A percentile compares a stretch with the other conserved stretches of the same genome.
These are phyloP conservation scores for Ashbya aceris DNA, from an alignment of 1,139 yeast species.

Conservation along the genomic window DNA sequence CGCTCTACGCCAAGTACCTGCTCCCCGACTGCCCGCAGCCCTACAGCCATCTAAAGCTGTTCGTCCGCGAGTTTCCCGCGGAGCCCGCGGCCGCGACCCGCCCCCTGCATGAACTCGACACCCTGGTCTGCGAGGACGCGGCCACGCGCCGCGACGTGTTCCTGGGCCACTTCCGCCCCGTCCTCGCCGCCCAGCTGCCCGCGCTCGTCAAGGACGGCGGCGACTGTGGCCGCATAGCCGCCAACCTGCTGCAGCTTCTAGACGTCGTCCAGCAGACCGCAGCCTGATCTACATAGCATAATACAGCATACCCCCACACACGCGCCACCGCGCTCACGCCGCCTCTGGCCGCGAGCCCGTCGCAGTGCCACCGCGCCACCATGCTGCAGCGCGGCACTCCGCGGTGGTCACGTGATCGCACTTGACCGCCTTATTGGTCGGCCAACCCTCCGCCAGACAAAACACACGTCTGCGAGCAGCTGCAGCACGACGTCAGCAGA, in stretches of 20 bases:
- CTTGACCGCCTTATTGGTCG: no score
- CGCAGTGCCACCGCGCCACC: no score
- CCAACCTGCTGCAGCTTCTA: slow-evolving; percentile 1
- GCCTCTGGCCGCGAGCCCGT: no score
- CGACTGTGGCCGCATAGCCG: slow-evolving; percentile 55
- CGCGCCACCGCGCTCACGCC: no score
- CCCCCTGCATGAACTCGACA: slow-evolving; percentile 26
- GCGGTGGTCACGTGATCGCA: no score
- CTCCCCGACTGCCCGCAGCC: slow-evolving; percentile 51
- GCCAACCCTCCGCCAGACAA: no score
- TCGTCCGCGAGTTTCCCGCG: slow-evolving; percentile 33
- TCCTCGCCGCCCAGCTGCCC: slow-evolving; percentile 44
- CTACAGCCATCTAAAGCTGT: slow-evolving; percentile 48
- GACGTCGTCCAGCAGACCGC: not conserved
- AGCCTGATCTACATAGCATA: no score
- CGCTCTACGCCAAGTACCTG: slow-evolving; percentile 41
- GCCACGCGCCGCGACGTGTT: slow-evolving; percentile 52
- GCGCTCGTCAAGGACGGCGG: slow-evolving; percentile 63
- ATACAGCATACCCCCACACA: no score
- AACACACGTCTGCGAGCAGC: no score
- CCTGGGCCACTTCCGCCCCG: slow-evolving; percentile 42
- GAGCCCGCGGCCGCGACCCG: slow-evolving; percentile 11
- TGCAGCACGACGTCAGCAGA: no score
- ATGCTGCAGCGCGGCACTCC: no score
- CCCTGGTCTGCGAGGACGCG: slow-evolving; percentile 45